A percentile compares a stretch with the other conserved stretches of the same genome.
These are phyloP conservation scores for Cryphonectria parasitica DNA, from an alignment of 2,329 filamentous ascomycete genomes.

Conservation along the genomic window DNA sequence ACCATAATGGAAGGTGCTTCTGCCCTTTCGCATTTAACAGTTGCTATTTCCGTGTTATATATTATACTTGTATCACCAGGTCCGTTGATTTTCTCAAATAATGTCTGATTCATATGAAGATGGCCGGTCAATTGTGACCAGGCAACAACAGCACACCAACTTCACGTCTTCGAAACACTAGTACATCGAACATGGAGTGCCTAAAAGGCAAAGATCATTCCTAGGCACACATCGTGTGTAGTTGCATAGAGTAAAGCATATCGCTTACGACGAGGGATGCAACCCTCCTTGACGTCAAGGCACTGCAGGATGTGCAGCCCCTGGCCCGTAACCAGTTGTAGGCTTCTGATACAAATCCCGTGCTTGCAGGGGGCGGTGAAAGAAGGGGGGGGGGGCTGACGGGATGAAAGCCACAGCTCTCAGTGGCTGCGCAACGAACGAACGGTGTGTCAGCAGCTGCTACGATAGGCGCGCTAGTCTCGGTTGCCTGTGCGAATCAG, in stretches of 20 bases:
- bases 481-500: not conserved
- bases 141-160: not conserved
- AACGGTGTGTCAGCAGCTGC: not conserved
- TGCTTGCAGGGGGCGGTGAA: not conserved
- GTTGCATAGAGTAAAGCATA: not conserved
- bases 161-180: not conserved
- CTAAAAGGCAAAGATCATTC: too few relatives aligned
- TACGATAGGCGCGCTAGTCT: not conserved
- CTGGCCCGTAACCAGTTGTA: not conserved
- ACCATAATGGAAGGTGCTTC: not conserved
- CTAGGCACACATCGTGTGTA: not conserved
- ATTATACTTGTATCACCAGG: not conserved
- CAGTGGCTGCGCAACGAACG: conserved; percentile 4
- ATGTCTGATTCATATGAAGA: too few relatives aligned
- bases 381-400: not conserved
- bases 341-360: not conserved
- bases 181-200: not conserved
- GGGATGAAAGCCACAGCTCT: conserved; percentile 1
- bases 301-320: not conserved
- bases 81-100: too few relatives aligned
- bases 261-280: not conserved
- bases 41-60: not conserved
- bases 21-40: not conserved
- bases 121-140: too few relatives aligned
- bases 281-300: not conserved